Evolutionary conservation across 177 flowering plant species (phyloP), one percentile per base, ranked within the genome.

Genomic region (Vitis hybrid): DNA sequence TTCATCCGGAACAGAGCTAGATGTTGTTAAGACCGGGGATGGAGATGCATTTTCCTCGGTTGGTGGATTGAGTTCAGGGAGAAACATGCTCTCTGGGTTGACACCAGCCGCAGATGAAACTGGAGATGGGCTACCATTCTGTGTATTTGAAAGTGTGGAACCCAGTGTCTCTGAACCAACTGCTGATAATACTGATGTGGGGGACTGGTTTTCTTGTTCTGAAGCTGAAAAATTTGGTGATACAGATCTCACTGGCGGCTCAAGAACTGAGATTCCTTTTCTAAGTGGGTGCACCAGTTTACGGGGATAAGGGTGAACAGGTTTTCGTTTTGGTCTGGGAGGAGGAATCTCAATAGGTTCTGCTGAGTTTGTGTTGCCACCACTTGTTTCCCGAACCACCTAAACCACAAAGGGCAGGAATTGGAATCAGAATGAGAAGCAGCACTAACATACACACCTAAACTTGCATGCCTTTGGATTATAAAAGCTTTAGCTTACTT

Each of bases 281-380:
- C 66, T 79, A 32, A 59, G 49, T 1, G 81, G 68, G 62, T 74
- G 64, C 17, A 73, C 81, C 17, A 77, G 68, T 78, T 92, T 92
- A 11, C 98, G 90, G 7, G 98, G 98, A 75, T 93, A 93, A 34
- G 98, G 97, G 73, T 91, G 97, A 80, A 81, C 67, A 1, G 97
- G 98, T 66, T 89, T 93, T 64, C 97, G 82, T 71, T 93, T 93
- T 6, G 98, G 98, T 26, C 98, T 78, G 63, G 98, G 98, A 26
- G 98, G 98, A 34, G 98, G 98, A 70, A 93, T 91, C 72, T 89
- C 97, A 70, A 91, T 79, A 2, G 89, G 76, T 65, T 87, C 89
- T 65, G 62, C 76, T 2, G 82, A 69, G 64, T 52, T 74, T 12
- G 76, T 68, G 74, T 75, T 80, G 34, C 72, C 72, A 34, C 68